These are phyloP conservation scores for Epichloe uncinata DNA, from an alignment of 2,329 filamentous ascomycete species.

Conservation along the genomic window DNA sequence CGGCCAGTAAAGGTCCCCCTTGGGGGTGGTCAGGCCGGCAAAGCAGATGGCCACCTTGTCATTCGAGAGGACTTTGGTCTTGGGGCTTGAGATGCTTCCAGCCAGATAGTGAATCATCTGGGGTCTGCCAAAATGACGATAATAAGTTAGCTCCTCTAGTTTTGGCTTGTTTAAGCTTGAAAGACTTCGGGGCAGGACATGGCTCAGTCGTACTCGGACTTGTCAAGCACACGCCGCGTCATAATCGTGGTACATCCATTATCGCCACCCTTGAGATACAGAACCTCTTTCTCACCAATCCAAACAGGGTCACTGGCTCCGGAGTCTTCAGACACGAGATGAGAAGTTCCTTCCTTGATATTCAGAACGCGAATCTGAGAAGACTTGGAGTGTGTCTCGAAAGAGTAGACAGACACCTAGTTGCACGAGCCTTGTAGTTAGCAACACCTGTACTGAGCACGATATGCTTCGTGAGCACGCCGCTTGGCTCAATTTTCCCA, in stretches of 20 bases:
- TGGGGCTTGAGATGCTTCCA: slow-evolving; percentile 44
- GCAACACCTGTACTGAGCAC: not conserved
- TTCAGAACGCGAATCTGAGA: slow-evolving; percentile 60
- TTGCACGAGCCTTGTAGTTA: not conserved
- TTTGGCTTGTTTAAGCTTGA: not conserved
- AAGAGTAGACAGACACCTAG: slow-evolving; percentile 62
- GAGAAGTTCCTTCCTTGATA: slow-evolving; percentile 50
- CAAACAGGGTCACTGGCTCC: slow-evolving; percentile 60
- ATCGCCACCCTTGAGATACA: slow-evolving; percentile 38
- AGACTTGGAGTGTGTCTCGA: slow-evolving; percentile 56
- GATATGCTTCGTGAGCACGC: not conserved
- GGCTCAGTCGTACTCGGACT: slow-evolving; percentile 21
- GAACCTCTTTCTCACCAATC: slow-evolving; percentile 53
- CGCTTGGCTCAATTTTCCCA: not conserved
- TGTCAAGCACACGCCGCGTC: slow-evolving; percentile 21
- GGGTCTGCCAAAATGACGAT: slow-evolving; percentile 17
- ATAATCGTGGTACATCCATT: slow-evolving; percentile 35
- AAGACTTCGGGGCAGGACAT: not conserved
- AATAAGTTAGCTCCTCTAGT: not conserved
- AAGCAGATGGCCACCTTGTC: slow-evolving; percentile 40
- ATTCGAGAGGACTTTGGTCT: slow-evolving; percentile 37
- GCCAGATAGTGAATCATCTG: slow-evolving; percentile 35
- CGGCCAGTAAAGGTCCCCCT: slow-evolving; percentile 57
- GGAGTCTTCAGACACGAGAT: slow-evolving; percentile 49
- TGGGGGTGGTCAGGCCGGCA: slow-evolving; percentile 51